Conservation (phyloP, 371 early-diverging fungal species). For the Apophysomyces trapeziformis region DNA sequence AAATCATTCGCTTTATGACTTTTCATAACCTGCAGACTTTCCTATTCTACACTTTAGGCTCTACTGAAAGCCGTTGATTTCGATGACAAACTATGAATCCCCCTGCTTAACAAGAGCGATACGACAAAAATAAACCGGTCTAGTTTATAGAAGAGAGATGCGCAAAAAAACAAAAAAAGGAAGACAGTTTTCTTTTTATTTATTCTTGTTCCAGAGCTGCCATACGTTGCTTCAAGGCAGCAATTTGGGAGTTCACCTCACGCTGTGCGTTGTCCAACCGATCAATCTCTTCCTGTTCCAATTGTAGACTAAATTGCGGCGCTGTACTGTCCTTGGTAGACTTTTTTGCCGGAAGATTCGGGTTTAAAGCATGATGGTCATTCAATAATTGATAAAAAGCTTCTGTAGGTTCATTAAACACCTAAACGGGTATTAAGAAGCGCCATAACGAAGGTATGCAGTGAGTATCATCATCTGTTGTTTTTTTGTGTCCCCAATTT, state of each 20-base stretch:
- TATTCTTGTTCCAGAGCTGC: slow-evolving; percentile 55
- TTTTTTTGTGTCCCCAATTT: background rate
- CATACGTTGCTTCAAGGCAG: slow-evolving; percentile 56
- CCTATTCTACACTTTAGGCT: background rate
- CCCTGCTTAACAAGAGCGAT: too few relatives aligned
- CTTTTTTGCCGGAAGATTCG: slow-evolving; percentile 41
- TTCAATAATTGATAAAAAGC: slow-evolving; percentile 72
- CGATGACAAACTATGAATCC: too few relatives aligned
- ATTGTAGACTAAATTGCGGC: slow-evolving; percentile 59
- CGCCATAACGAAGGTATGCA: too few relatives aligned
- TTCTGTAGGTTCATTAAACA: slow-evolving; percentile 90
- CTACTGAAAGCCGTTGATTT: too few relatives aligned
- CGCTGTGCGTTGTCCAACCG: slow-evolving; percentile 60
- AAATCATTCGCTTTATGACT: too few relatives aligned
- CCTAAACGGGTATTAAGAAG: slow-evolving; percentile 34
- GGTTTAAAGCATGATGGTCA: slow-evolving; percentile 54
- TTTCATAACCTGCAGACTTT: background rate
- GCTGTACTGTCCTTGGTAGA: slow-evolving; percentile 33
- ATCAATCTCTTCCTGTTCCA: slow-evolving; percentile 71
- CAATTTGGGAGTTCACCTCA: slow-evolving; percentile 65
- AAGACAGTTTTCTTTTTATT: slow-evolving; percentile 10
- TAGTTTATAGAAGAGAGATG: too few relatives aligned
- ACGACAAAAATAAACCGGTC: too few relatives aligned
- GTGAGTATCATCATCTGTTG: too few relatives aligned
- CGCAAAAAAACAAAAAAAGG: background rate